phyloP scores from a whole-genome alignment of 306 rosid genomes.

The barrel medic (Medicago truncatula) region DNA sequence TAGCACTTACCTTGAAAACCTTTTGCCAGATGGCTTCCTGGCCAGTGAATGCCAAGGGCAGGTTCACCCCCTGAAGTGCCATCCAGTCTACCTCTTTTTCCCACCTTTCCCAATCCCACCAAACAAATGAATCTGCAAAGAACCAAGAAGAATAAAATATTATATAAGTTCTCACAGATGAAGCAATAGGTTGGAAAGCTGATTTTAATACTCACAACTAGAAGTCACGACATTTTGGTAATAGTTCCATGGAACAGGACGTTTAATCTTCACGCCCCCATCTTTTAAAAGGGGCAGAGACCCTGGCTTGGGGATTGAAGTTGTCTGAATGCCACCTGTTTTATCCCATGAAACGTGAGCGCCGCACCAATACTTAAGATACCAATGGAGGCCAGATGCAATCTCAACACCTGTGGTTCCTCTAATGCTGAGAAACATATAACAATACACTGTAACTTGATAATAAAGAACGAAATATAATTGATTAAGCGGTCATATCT shows the following conservation, averaged over 20 bases:
- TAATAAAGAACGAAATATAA: constrained; percentile 7
- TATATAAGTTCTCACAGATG: constrained; percentile 26
- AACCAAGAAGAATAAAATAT: constrained; percentile 34
- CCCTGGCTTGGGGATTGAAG: constrained; percentile 82
- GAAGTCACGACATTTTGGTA: constrained; percentile 98
- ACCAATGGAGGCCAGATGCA: constrained; percentile 93
- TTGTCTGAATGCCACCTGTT: constrained; percentile 85
- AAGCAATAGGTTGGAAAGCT: constrained; percentile 5
- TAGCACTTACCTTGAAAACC: constrained; percentile 71
- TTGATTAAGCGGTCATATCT: constrained; percentile 11
- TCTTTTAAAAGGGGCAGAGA: constrained; percentile 73
- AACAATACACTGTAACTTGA: constrained; percentile 35
- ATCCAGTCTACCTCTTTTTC: constrained; percentile 98
- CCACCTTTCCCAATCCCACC: constrained; percentile 99
- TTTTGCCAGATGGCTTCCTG: constrained; percentile 95
- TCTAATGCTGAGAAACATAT: constrained; percentile 57
- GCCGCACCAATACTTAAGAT: constrained; percentile 88
- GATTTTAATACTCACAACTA: constrained; percentile 73
- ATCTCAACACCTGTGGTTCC: constrained; percentile 93
- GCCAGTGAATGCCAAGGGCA: constrained; percentile 93
- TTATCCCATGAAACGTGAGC: constrained; percentile 96
- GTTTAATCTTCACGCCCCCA: constrained; percentile 66
- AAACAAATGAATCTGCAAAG: constrained; percentile 84
- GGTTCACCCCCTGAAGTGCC: constrained; percentile 97
- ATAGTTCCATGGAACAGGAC: constrained; percentile 90